These are phyloP conservation scores for Aphanomyces stellatus DNA, from an alignment of 352 stramenopile genomes.

Conservation along the genomic window DNA sequence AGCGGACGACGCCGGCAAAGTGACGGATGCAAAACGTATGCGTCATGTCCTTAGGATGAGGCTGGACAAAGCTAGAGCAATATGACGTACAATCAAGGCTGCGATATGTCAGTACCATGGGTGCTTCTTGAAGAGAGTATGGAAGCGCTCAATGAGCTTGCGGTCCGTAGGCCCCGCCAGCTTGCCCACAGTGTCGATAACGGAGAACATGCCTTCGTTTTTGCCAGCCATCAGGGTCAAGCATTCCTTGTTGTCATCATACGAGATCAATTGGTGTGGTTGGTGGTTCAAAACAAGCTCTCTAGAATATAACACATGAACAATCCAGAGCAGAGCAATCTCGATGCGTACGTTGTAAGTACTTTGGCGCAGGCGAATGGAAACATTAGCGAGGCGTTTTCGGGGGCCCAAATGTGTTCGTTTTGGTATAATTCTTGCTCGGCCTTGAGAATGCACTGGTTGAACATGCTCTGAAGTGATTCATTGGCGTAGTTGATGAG, in stretches of 20 bases:
- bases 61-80: conserved; percentile 18
- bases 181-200: conserved; percentile 72
- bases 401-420: conserved; percentile 40
- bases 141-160: conserved; percentile 20
- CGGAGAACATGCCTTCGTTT: conserved; percentile 56
- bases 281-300: conserved; percentile 39
- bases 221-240: conserved; percentile 12
- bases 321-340: conserved; percentile 29
- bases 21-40: conserved; percentile 79
- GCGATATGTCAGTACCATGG: conserved; percentile 43
- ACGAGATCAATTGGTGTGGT: conserved; percentile 48
- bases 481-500: conserved; percentile 27
- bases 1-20: conserved; percentile 67
- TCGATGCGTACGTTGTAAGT: conserved; percentile 9
- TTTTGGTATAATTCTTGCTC: conserved; percentile 34
- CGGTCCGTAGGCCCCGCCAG: conserved; percentile 11
- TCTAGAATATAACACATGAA: too few relatives aligned
- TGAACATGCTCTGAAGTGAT: conserved; percentile 23
- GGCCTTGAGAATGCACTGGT: conserved; percentile 21
- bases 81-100: conserved; percentile 63
- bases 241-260: conserved; percentile 17
- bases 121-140: conserved; percentile 24
- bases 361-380: not conserved
- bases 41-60: conserved; percentile 68
- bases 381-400: conserved; percentile 22